phyloP scores from a whole-genome alignment of 208 protist genomes.

The Trypanosoma cruzi region DNA sequence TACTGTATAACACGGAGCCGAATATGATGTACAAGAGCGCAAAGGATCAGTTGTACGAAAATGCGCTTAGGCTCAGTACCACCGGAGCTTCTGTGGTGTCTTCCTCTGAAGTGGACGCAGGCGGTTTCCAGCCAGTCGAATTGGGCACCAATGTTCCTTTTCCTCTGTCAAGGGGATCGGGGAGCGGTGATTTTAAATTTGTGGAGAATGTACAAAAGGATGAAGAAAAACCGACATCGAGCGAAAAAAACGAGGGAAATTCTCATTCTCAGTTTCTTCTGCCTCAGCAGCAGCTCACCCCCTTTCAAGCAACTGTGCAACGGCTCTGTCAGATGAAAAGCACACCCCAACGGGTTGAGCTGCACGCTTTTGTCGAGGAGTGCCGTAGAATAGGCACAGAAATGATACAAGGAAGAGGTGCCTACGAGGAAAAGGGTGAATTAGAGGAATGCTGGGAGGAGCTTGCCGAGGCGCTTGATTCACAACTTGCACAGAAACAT shows the following conservation, averaged over 20 bases:
- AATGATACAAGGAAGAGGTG: neutral
- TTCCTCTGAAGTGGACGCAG: neutral
- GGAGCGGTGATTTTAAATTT: conserved; percentile 25
- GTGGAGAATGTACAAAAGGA: conserved; percentile 7
- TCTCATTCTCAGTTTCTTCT: neutral
- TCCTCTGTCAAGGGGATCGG: neutral
- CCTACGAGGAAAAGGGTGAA: neutral
- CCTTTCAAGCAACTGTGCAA: conserved; percentile 21
- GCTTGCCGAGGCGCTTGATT: conserved; percentile 31
- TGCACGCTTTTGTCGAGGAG: conserved; percentile 29
- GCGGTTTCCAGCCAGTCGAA: conserved; percentile 16
- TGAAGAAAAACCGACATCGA: neutral
- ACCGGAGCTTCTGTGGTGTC: conserved; percentile 1
- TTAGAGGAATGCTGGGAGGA: conserved; percentile 18
- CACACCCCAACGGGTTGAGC: conserved; percentile 41
- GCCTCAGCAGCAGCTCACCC: conserved; percentile 9
- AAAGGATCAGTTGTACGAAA: conserved; percentile 23
- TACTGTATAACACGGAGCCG: neutral
- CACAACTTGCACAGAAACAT: conserved; percentile 31
- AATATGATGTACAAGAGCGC: neutral
- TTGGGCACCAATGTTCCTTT: neutral
- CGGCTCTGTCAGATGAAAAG: conserved; percentile 25
- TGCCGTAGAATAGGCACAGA: conserved; percentile 13
- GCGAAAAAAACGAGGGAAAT: neutral
- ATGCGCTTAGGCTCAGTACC: conserved; percentile 11